Conservation (phyloP, 2,329 filamentous ascomycete genomes). For the Penicillium hesseltinei region DNA sequence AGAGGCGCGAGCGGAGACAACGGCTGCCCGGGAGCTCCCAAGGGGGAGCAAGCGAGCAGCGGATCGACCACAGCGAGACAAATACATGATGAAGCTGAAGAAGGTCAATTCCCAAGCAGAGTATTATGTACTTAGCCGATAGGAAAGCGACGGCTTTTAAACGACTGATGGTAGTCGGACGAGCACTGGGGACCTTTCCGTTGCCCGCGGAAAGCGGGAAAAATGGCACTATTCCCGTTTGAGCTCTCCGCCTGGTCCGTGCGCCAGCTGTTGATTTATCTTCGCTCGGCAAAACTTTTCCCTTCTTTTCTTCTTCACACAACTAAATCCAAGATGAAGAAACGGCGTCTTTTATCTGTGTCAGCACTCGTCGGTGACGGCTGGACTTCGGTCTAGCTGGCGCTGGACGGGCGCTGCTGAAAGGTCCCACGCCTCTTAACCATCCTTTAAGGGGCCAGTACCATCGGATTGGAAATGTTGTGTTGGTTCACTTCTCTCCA, state of each 20-base stretch:
- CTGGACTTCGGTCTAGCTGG: conserved; percentile 23
- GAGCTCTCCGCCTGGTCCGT: conserved; percentile 24
- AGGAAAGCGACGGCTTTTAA: conserved; percentile 24
- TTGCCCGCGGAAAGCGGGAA: conserved; percentile 41
- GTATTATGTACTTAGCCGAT: conserved; percentile 19
- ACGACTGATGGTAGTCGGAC: conserved; percentile 15
- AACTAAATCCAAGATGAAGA: conserved; percentile 46
- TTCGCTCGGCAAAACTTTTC: conserved; percentile 14
- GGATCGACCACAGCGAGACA: conserved; percentile 39
- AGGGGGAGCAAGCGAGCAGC: conserved; percentile 34
- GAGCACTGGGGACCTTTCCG: conserved; percentile 22
- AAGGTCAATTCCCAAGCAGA: conserved; percentile 9
- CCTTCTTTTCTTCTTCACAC: conserved; percentile 35
- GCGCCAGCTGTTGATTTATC: conserved; percentile 17
- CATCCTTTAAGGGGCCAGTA: conserved; percentile 36
- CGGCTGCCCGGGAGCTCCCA: conserved; percentile 25
- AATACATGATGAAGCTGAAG: conserved; percentile 29
- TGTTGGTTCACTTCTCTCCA: conserved; percentile 12
- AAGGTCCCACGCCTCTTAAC: conserved; percentile 36
- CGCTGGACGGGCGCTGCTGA: conserved; percentile 40
- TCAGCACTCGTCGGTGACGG: conserved; percentile 37
- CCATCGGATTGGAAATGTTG: conserved; percentile 38
- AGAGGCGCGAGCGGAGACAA: conserved; percentile 22
- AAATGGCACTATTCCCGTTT: conserved; percentile 22
- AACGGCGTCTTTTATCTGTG: conserved; percentile 32